These are phyloP conservation scores for Zymoseptoria crescenta DNA, from an alignment of 2,329 filamentous ascomycete species.

Conservation along the genomic window DNA sequence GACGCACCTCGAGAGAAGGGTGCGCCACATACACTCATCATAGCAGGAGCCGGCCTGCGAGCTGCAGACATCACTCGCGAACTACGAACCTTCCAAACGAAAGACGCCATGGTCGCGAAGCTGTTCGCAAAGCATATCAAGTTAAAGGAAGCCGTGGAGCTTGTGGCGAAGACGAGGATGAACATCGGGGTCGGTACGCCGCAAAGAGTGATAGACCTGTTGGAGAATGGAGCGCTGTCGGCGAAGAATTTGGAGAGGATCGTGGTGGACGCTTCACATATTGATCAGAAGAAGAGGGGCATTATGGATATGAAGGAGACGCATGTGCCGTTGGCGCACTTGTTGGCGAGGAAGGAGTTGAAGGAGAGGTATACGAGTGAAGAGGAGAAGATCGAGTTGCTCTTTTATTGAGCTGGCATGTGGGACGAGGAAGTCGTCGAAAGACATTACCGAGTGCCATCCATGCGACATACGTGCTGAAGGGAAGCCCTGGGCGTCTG, in stretches of 20 bases:
- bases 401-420: slow-evolving; percentile 52
- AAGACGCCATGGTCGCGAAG: slow-evolving; percentile 74
- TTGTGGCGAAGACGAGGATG: slow-evolving; percentile 60
- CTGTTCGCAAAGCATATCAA: slow-evolving; percentile 99
- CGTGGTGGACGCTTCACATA: slow-evolving; percentile 82
- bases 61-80: slow-evolving; percentile 76
- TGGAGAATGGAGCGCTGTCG: slow-evolving; percentile 70
- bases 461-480: too few species aligned
- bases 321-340: slow-evolving; percentile 67
- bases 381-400: slow-evolving; percentile 45
- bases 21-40: slow-evolving; percentile 69
- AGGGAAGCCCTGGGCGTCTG: too few species aligned
- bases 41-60: slow-evolving; percentile 76
- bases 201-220: slow-evolving; percentile 68
- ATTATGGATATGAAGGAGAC: slow-evolving; percentile 95
- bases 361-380: slow-evolving; percentile 57
- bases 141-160: slow-evolving; percentile 72
- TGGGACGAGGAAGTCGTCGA: not conserved
- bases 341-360: slow-evolving; percentile 64
- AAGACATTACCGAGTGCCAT: not conserved
- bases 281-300: slow-evolving; percentile 89
- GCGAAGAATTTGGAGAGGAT: slow-evolving; percentile 66
- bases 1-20: slow-evolving; percentile 58
- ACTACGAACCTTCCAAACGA: slow-evolving; percentile 69
- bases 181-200: slow-evolving; percentile 90